These are phyloP conservation scores for Fusarium sp. DNA, from an alignment of 2,329 filamentous ascomycete species.

Conservation along the genomic window DNA sequence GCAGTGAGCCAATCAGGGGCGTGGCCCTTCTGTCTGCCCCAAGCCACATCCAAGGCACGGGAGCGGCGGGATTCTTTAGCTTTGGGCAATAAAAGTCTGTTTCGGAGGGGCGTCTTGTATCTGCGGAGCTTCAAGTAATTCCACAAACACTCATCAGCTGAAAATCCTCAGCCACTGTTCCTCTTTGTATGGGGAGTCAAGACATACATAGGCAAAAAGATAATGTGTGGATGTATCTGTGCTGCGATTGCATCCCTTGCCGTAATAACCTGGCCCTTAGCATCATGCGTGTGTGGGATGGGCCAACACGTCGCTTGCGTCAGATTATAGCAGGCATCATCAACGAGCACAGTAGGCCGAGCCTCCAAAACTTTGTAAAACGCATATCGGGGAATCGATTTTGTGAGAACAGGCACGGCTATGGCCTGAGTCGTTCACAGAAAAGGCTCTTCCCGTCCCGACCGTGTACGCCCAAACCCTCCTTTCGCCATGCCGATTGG, in stretches of 20 bases:
- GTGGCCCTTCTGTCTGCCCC: conserved; percentile 17
- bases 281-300: conserved; percentile 12
- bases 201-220: conserved; percentile 8
- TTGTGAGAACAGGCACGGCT: conserved; percentile 25
- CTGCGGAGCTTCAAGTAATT: conserved; percentile 29
- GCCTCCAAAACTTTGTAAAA: conserved; percentile 12
- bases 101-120: conserved; percentile 30
- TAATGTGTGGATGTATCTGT: not conserved
- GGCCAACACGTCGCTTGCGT: conserved; percentile 17
- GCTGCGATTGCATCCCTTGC: conserved; percentile 2
- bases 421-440: conserved; percentile 41
- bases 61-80: conserved; percentile 40
- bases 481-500: conserved; percentile 13
- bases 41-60: conserved; percentile 42
- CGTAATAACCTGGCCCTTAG: not conserved
- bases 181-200: conserved; percentile 4
- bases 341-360: conserved; percentile 14
- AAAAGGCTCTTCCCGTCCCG: conserved; percentile 51
- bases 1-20: conserved; percentile 40
- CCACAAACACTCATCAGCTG: conserved; percentile 35
- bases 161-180: conserved; percentile 33
- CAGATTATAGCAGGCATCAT: conserved; percentile 9
- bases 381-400: conserved; percentile 14
- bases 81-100: conserved; percentile 37
- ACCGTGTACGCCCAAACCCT: conserved; percentile 40